phyloP scores from a whole-genome alignment of 208 protist genomes.

The Lotmaria passim region DNA sequence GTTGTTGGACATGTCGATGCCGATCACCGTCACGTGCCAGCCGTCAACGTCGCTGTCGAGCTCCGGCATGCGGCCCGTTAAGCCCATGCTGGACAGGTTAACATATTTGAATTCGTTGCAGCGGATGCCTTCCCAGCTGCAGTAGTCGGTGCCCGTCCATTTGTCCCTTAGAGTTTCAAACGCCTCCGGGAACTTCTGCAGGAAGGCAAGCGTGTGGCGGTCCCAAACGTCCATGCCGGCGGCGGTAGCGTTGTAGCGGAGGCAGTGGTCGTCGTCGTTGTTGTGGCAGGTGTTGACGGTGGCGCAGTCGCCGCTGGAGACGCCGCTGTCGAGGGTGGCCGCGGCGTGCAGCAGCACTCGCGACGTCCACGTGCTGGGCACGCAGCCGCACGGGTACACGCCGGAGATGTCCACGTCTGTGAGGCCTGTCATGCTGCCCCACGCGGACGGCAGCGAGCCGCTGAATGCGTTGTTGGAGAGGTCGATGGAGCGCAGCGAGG shows the following conservation, averaged over 20 bases:
- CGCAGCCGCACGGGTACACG: slow-evolving; percentile 19
- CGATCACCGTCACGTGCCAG: slow-evolving; percentile 4
- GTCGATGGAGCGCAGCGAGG: slow-evolving; percentile 14
- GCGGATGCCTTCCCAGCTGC: slow-evolving; percentile 21
- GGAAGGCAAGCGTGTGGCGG: neutral
- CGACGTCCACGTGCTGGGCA: slow-evolving; percentile 1
- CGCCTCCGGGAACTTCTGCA: neutral
- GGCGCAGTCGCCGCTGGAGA: slow-evolving; percentile 1
- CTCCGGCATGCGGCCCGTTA: slow-evolving; percentile 17
- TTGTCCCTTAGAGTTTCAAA: neutral
- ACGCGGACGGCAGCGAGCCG: slow-evolving; percentile 13
- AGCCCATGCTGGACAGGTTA: slow-evolving; percentile 16
- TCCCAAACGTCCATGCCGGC: no score
- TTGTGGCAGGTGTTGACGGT: slow-evolving; percentile 2
- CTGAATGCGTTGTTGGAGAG: slow-evolving; percentile 24
- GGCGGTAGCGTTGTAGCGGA: neutral
- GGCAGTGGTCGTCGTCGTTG: slow-evolving; percentile 1
- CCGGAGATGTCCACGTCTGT: slow-evolving; percentile 22
- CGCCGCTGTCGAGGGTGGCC: slow-evolving; percentile 1
- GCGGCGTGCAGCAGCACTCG: slow-evolving; percentile 16
- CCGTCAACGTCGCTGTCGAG: neutral
- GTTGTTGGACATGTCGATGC: slow-evolving; percentile 34
- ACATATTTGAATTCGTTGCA: slow-evolving; percentile 25
- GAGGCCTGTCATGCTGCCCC: slow-evolving; percentile 19
- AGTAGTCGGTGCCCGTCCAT: slow-evolving; percentile 28